phyloP scores from a whole-genome alignment of 2,329 filamentous ascomycete species.

The Ophiostoma perfectum region DNA sequence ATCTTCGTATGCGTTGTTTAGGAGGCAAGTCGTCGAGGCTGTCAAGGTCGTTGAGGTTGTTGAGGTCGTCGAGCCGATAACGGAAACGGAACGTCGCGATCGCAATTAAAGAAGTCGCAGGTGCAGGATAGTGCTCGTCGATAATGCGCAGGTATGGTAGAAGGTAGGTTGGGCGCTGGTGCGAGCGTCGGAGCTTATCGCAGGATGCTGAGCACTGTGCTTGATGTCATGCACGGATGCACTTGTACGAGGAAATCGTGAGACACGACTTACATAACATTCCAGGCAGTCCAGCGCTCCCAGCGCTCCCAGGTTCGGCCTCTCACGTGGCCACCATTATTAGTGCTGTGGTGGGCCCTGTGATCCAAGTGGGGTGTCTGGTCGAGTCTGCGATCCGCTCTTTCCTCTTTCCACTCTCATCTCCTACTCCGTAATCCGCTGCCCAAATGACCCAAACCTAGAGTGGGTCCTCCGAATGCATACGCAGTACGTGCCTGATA shows the following conservation, averaged over 20 bases:
- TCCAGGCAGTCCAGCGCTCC: background rate
- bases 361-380: conserved; percentile 2
- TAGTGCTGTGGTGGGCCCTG: conserved; percentile 16
- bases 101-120: too few relatives aligned
- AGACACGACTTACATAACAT: conserved; percentile 9
- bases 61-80: background rate
- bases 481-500: background rate
- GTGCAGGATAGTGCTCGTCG: too few relatives aligned
- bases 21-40: background rate
- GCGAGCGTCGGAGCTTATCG: background rate
- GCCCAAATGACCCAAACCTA: background rate
- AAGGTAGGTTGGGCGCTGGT: background rate
- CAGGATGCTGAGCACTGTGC: background rate
- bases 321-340: conserved; percentile 18
- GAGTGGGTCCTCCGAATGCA: background rate
- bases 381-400: background rate
- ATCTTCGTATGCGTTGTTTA: background rate
- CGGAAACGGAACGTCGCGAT: background rate
- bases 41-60: background rate
- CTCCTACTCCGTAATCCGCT: background rate
- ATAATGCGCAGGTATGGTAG: background rate
- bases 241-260: background rate
- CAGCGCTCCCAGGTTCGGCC: background rate
- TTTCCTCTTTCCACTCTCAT: background rate
- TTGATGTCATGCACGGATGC: conserved; percentile 7